Conservation (phyloP, 805 yeast genomes). For the Yarrowia divulgata region DNA sequence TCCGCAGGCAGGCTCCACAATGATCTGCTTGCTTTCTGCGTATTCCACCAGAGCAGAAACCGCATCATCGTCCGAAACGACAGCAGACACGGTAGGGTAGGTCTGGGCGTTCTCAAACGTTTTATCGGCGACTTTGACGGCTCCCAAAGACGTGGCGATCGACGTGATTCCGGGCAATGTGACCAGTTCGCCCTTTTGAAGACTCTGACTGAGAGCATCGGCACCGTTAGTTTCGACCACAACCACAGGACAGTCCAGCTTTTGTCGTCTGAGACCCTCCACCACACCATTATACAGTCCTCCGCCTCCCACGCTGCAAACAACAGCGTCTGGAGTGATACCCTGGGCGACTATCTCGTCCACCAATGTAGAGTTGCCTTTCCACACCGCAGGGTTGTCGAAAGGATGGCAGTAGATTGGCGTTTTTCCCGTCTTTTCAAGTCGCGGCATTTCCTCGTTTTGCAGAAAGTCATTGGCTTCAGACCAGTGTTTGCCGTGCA, state of each 20-base stretch:
- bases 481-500: conserved; percentile 74
- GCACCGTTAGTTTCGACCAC: conserved; percentile 70
- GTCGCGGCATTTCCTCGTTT: conserved; percentile 72
- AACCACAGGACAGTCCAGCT: conserved; percentile 52
- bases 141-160: conserved; percentile 67
- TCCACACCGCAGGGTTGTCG: conserved; percentile 89
- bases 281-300: conserved; percentile 87
- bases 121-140: conserved; percentile 59
- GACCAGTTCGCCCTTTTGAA: conserved; percentile 55
- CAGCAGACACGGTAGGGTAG: conserved; percentile 53
- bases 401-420: conserved; percentile 89
- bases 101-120: conserved; percentile 54
- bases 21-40: conserved; percentile 56
- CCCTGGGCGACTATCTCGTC: conserved; percentile 65
- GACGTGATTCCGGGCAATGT: conserved; percentile 54
- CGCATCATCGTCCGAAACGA: conserved; percentile 62
- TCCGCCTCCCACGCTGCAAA: conserved; percentile 94
- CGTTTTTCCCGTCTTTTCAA: conserved; percentile 56
- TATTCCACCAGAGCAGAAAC: conserved; percentile 57
- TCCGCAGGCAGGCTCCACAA: conserved; percentile 76
- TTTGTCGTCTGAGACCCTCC: conserved; percentile 70
- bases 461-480: conserved; percentile 79
- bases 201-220: conserved; percentile 60
- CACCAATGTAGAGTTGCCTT: conserved; percentile 94
- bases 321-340: conserved; percentile 68